Percentiles rank a stretch among this genome's conserved stretches.
These are phyloP conservation scores for Corylus heterophylla DNA, from an alignment of 306 rosid genomes.

Conservation along the genomic window DNA sequence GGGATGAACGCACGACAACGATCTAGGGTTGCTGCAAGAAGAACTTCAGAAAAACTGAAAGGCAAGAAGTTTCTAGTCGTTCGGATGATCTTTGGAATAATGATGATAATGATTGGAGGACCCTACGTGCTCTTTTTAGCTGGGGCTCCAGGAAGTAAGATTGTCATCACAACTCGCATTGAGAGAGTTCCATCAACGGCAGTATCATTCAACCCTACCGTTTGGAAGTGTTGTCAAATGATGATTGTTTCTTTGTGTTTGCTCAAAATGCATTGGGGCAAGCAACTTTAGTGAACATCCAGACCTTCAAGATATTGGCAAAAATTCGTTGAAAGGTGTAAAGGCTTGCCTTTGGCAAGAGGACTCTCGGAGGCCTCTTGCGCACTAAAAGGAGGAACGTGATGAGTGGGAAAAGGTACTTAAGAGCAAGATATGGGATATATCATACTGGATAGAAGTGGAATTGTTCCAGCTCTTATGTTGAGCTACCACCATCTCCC, in stretches of 20 bases:
- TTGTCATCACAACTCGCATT: constrained; percentile 28
- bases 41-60: background rate
- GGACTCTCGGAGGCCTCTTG: constrained; percentile 23
- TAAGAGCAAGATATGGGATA: constrained; percentile 18
- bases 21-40: too few species aligned
- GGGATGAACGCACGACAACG: too few species aligned
- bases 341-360: constrained; percentile 36
- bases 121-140: background rate
- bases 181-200: background rate
- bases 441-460: background rate
- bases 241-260: constrained; percentile 15
- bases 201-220: background rate
- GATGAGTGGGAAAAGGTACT: constrained; percentile 14
- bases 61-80: constrained; percentile 20
- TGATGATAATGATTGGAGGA: background rate
- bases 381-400: background rate
- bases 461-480: constrained; percentile 19
- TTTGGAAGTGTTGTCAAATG: background rate
- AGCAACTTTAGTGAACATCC: background rate
- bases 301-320: background rate
- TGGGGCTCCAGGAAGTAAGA: constrained; percentile 18
- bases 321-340: constrained; percentile 20
- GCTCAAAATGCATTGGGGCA: constrained; percentile 17
- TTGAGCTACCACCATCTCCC: constrained; percentile 34
- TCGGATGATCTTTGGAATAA: constrained; percentile 33